Base-by-base conservation (phyloP, 192 early-diverging fungal genomes). In the Backusella tuberculispora region DNA sequence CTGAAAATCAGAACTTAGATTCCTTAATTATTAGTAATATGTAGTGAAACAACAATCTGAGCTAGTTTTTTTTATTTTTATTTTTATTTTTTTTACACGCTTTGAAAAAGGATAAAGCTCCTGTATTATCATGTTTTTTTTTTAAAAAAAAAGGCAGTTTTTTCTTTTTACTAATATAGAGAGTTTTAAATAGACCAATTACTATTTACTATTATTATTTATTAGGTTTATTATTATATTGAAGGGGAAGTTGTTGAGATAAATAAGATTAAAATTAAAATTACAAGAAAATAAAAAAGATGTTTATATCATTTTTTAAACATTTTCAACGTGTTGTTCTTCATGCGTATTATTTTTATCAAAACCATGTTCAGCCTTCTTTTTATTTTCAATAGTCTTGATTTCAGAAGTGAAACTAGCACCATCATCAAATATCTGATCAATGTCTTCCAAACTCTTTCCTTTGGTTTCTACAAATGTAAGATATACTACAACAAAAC, bases 381-480 rank as follows among this genome's bases (percentile, higher is more conserved):
- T 26, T 60, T 26, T 9, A 7, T 26, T 4, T 60, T 60, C 53
- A 60, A 60, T 60, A 12, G 3, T 19, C 21, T 60, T 26, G 10
- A 60, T 60, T 3, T 12, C 53, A 26, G 53, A 60, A 60, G 53
- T 21, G 21, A 60, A 60, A 13, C 53, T 60, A 13, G 50, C 34
- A 3, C 70, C 72, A 65, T 46, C 67, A 63, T 86, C 69, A 71
- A 84, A 85, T 6, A 84, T 74, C 3, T 44, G 84, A 56, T 83
- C 83, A 63, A 85, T 65, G 4, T 86, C 80, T 74, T 85, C 85
- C 38, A 87, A 71, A 19, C 72, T 87, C 19, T 69, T 77, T 19
- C 85, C 85, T 53, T 80, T 86, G 45, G 83, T 69, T 69, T 47
- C 45, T 26, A 70, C 42, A 70, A 46, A 70, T 4, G 26, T 45